Conservation (phyloP, 768 basidiomycete species). For the Termitomyces sp. region DNA sequence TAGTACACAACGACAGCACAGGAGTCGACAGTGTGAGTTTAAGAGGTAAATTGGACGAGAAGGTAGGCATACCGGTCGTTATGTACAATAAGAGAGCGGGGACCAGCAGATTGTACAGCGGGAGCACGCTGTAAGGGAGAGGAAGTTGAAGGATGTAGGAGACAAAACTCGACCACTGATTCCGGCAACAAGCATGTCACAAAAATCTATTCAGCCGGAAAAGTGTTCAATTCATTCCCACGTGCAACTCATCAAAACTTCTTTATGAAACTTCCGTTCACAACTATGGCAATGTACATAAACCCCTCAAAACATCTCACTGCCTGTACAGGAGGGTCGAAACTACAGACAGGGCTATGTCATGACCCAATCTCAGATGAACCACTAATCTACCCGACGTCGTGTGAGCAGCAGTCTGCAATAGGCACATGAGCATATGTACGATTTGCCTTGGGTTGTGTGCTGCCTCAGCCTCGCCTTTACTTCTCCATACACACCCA, state of each 20-base stretch:
- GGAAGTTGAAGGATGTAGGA: neutral
- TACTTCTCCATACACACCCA: constrained; percentile 71
- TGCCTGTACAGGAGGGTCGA: neutral
- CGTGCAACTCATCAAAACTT: constrained; percentile 4
- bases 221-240: constrained; percentile 10
- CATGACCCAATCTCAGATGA: neutral
- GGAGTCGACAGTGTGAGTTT: neutral
- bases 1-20: neutral
- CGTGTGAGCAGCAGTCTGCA: neutral
- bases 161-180: constrained; percentile 6
- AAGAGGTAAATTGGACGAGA: neutral
- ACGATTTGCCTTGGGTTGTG: neutral
- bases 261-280: neutral
- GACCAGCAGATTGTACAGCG: neutral
- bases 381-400: neutral
- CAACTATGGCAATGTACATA: neutral
- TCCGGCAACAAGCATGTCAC: constrained; percentile 10
- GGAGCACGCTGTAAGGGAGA: neutral
- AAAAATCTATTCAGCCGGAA: constrained; percentile 14
- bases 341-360: no score
- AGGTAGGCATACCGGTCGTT: neutral
- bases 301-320: neutral
- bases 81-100: neutral
- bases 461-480: constrained; percentile 84
- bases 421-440: constrained; percentile 1